Evolutionary conservation across 1,139 yeast species (phyloP).

Genomic region (Suhomyces ambrosiae): DNA sequence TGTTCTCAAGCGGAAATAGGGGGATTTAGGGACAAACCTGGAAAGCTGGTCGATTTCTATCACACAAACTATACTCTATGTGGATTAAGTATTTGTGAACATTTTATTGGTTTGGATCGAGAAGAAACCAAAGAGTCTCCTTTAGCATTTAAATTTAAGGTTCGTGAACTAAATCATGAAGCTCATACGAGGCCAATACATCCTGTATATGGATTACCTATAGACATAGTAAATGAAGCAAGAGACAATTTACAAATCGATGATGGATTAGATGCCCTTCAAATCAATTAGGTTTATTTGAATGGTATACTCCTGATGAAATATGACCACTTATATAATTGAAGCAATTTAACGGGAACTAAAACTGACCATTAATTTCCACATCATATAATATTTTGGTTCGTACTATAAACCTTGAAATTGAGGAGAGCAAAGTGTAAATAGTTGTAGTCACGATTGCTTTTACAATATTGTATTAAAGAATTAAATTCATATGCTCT

Average conservation of each 20-base stretch:
- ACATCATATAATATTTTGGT: too few relatives aligned
- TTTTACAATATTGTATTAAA: background rate
- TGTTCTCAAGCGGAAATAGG: constrained; percentile 74
- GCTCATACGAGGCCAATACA: constrained; percentile 43
- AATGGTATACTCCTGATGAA: too few relatives aligned
- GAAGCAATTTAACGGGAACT: too few relatives aligned
- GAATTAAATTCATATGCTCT: constrained; percentile 8
- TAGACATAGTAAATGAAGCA: constrained; percentile 22
- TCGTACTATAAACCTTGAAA: too few relatives aligned
- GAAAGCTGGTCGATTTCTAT: constrained; percentile 76
- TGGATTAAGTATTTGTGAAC: constrained; percentile 75
- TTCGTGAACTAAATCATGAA: constrained; percentile 11
- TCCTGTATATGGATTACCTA: constrained; percentile 70
- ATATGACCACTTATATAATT: too few relatives aligned
- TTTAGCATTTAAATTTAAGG: constrained; percentile 32
- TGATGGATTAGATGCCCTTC: too few relatives aligned
- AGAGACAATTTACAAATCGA: background rate
- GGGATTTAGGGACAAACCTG: constrained; percentile 90
- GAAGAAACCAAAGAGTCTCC: constrained; percentile 16
- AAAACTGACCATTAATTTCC: too few relatives aligned
- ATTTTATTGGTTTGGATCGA: constrained; percentile 1
- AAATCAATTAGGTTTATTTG: too few relatives aligned
- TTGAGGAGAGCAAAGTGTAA: too few relatives aligned
- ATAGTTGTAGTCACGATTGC: too few relatives aligned
- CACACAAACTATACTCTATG: constrained; percentile 85